phyloP scores from a whole-genome alignment of 768 basidiomycete genomes.

The Termitomyces heimii region DNA sequence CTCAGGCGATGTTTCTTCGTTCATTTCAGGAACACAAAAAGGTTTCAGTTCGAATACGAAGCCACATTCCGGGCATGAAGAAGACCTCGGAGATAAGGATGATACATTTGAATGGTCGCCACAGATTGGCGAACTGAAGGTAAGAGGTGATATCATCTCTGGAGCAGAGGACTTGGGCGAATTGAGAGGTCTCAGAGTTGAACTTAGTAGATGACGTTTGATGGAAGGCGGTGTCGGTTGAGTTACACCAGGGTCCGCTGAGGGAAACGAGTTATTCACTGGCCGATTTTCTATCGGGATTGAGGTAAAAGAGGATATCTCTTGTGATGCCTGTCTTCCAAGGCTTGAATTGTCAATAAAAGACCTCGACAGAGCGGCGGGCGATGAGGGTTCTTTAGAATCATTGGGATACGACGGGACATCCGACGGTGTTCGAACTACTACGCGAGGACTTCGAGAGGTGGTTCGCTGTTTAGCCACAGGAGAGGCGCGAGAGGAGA shows the following conservation, averaged over 20 bases:
- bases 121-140: neutral
- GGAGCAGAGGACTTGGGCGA: conserved; percentile 11
- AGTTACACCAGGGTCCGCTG: neutral
- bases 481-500: neutral
- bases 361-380: neutral
- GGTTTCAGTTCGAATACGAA: neutral
- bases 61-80: neutral
- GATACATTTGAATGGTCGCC: conserved; percentile 9
- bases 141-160: neutral
- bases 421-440: conserved; percentile 24
- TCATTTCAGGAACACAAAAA: neutral
- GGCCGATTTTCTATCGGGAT: neutral
- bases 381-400: neutral
- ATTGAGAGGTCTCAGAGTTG: conserved; percentile 11
- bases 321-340: neutral
- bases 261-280: neutral
- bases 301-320: neutral
- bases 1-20: neutral
- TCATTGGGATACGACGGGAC: conserved; percentile 13
- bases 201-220: conserved; percentile 2
- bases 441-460: conserved; percentile 13
- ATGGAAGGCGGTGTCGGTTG: neutral
- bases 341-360: neutral
- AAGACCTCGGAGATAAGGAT: neutral
- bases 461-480: conserved; percentile 4